A percentile compares a stretch with the other conserved stretches of the same genome.
Conservation (phyloP, 2,329 filamentous ascomycete species). For the Sporothrix dimorphospora region DNA sequence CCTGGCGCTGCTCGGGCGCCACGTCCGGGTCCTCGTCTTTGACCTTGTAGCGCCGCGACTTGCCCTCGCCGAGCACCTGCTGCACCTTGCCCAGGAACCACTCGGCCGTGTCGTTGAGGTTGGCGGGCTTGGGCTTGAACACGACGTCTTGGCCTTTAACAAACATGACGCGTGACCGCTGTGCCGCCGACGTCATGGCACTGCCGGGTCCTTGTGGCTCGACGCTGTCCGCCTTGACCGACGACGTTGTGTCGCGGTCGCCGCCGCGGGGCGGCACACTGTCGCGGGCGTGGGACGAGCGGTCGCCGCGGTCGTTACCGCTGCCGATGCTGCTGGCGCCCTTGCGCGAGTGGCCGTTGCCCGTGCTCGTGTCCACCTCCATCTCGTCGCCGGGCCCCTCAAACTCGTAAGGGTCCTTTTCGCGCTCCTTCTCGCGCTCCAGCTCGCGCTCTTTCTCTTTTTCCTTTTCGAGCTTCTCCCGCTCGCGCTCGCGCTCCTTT, state of each 20-base stretch:
- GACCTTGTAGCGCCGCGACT: slow-evolving; percentile 77
- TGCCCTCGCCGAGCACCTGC: slow-evolving; percentile 73
- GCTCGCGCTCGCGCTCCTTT: slow-evolving; percentile 29
- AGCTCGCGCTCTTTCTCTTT: slow-evolving; percentile 36
- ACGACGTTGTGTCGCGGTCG: slow-evolving; percentile 56
- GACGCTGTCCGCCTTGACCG: slow-evolving; percentile 59
- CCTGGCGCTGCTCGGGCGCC: slow-evolving; percentile 62
- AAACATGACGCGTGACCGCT: slow-evolving; percentile 59
- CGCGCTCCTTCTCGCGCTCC: slow-evolving; percentile 39
- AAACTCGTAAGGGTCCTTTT: slow-evolving; percentile 46
- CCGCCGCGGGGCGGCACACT: slow-evolving; percentile 44
- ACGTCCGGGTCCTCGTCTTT: slow-evolving; percentile 77
- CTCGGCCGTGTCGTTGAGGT: slow-evolving; percentile 55
- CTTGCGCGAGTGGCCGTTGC: slow-evolving; percentile 33
- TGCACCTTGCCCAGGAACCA: slow-evolving; percentile 81
- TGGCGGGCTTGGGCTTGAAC: slow-evolving; percentile 62
- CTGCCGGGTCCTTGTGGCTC: slow-evolving; percentile 51
- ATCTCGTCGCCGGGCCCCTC: slow-evolving; percentile 49
- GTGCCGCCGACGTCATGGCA: slow-evolving; percentile 42
- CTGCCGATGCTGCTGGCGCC: slow-evolving; percentile 32
- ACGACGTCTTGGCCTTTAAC: slow-evolving; percentile 66
- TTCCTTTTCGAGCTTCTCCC: slow-evolving; percentile 35
- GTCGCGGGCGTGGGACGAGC: slow-evolving; percentile 41
- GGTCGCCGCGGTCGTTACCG: slow-evolving; percentile 33
- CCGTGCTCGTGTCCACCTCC: slow-evolving; percentile 45